A percentile compares a stretch with the other conserved stretches of the same genome.
Conservation (phyloP, 1,139 yeast species). For the Debaryomycetaceae sp. region DNA sequence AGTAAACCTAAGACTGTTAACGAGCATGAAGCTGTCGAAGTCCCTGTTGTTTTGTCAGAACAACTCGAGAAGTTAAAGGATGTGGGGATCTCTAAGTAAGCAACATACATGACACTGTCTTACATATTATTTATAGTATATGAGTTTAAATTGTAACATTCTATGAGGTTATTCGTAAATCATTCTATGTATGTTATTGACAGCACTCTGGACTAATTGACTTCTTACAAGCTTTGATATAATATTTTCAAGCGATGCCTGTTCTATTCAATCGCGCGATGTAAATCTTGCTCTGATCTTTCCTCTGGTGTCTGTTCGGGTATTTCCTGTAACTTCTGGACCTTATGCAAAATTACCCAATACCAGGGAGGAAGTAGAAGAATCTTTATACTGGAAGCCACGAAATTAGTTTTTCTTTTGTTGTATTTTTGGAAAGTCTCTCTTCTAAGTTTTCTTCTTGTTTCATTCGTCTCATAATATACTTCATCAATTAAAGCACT, state of each 20-base stretch:
- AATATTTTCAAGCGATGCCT: no score
- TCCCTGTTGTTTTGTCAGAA: conserved; percentile 39
- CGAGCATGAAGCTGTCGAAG: conserved; percentile 42
- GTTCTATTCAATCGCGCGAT: no score
- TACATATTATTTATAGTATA: conserved; percentile 1
- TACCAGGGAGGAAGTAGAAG: conserved; percentile 42
- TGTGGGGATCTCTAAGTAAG: conserved; percentile 19
- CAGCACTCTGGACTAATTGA: no score
- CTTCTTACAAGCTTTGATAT: no score
- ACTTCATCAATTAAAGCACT: conserved; percentile 19
- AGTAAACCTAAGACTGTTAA: conserved; percentile 7
- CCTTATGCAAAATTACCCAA: conserved; percentile 20
- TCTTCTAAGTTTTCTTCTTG: conserved; percentile 12
- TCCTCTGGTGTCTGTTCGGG: no score
- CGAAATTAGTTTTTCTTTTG: conserved; percentile 11
- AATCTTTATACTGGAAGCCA: conserved; percentile 11
- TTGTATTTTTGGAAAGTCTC: conserved; percentile 12
- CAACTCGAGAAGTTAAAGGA: conserved; percentile 39
- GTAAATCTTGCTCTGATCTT: no score
- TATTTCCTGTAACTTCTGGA: conserved; percentile 1
- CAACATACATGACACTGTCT: no score
- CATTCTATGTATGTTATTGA: no score
- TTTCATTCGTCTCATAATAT: conserved; percentile 17
- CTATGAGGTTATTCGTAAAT: no score
- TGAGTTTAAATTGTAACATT: not conserved